A percentile compares a stretch with the other conserved stretches of the same genome.
Conservation (phyloP, 768 basidiomycete genomes). For the Strobilomyces dryophilus region DNA sequence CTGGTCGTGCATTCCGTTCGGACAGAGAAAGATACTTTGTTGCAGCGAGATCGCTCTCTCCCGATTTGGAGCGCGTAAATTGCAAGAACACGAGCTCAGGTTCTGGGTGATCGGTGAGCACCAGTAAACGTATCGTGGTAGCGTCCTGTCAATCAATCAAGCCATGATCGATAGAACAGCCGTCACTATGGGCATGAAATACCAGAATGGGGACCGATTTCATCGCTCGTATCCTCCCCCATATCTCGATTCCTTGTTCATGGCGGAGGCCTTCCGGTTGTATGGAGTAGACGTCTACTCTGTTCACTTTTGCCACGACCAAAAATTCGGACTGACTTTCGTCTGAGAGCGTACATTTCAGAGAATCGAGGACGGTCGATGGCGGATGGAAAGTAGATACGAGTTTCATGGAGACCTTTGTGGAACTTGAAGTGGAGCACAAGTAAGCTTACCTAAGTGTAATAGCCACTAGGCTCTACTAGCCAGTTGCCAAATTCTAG, state of each 20-base stretch:
- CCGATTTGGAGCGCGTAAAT: conserved; percentile 39
- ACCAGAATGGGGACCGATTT: conserved; percentile 55
- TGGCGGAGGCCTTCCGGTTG: conserved; percentile 54
- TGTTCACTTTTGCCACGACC: conserved; percentile 62
- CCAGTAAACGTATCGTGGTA: conserved; percentile 45
- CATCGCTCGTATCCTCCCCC: conserved; percentile 61
- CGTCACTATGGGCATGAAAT: conserved; percentile 14
- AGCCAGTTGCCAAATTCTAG: too few species aligned
- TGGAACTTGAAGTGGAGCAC: neutral
- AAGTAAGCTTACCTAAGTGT: neutral
- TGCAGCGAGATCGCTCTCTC: conserved; percentile 31
- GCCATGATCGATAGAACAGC: conserved; percentile 4
- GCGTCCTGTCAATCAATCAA: conserved; percentile 22
- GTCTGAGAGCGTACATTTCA: conserved; percentile 61
- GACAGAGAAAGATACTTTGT: conserved; percentile 49
- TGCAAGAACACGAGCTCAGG: conserved; percentile 65
- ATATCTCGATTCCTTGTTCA: conserved; percentile 52
- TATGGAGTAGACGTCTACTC: conserved; percentile 65
- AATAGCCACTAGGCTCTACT: too few species aligned
- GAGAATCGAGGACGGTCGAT: conserved; percentile 65
- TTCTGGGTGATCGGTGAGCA: conserved; percentile 74
- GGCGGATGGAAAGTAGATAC: conserved; percentile 75
- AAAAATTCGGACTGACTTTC: conserved; percentile 53
- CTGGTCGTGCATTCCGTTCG: conserved; percentile 52
- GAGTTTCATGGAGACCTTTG: conserved; percentile 40